These are phyloP conservation scores for Nadsonia fulvescens DNA, from an alignment of 805 yeast species.

Conservation along the genomic window DNA sequence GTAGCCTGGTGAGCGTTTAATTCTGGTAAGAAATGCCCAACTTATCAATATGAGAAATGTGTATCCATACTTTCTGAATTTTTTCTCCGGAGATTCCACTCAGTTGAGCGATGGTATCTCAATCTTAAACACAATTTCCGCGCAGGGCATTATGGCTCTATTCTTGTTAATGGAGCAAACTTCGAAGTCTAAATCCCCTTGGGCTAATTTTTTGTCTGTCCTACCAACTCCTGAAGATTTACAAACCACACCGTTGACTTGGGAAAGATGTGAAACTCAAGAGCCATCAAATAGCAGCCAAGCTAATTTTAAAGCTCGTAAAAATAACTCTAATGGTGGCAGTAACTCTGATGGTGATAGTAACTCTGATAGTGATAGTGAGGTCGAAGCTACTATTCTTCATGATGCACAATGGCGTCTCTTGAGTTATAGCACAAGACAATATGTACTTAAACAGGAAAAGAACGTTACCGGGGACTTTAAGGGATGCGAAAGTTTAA, in stretches of 20 bases:
- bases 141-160: conserved; percentile 4
- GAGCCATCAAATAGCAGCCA: too few relatives aligned
- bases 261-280: too few relatives aligned
- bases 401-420: conserved; percentile 2
- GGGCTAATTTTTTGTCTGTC: conserved; percentile 3
- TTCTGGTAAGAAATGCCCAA: conserved; percentile 4
- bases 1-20: conserved; percentile 5
- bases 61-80: too few relatives aligned
- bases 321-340: too few relatives aligned
- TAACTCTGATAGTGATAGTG: too few relatives aligned
- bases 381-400: neutral
- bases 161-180: conserved; percentile 3
- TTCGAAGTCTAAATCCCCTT: conserved; percentile 1
- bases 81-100: neutral
- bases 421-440: conserved; percentile 2
- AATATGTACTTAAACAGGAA: conserved; percentile 1
- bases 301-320: too few relatives aligned
- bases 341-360: too few relatives aligned
- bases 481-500: conserved; percentile 1
- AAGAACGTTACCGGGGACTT: conserved; percentile 1
- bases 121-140: conserved; percentile 4
- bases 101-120: conserved; percentile 1
- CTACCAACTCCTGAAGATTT: too few relatives aligned
- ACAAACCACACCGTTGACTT: too few relatives aligned
- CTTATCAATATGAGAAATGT: too few relatives aligned